These are phyloP conservation scores for Rauvolfia tetraphylla DNA, from an alignment of 257 asterid genomes.

Conservation along the genomic window DNA sequence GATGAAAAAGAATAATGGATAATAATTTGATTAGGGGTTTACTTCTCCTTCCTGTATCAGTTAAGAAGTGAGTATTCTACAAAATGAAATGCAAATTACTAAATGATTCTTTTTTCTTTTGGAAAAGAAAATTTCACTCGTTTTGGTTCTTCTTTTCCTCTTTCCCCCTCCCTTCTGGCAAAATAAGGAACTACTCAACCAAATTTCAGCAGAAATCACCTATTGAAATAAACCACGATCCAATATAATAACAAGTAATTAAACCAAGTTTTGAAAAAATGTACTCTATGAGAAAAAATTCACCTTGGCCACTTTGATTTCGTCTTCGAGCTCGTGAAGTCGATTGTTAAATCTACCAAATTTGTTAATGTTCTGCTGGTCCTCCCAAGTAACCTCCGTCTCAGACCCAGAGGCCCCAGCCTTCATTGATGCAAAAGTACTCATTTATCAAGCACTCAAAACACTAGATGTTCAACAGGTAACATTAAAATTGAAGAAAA, in stretches of 20 bases:
- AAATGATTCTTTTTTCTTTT: not conserved
- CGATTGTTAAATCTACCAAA: slow-evolving; percentile 86
- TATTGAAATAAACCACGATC: not conserved
- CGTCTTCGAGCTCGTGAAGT: slow-evolving; percentile 87
- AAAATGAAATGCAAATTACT: not conserved
- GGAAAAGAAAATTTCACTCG: not conserved
- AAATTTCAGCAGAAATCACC: not conserved
- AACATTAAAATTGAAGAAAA: not conserved
- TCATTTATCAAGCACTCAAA: not conserved
- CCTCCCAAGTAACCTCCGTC: slow-evolving; percentile 88
- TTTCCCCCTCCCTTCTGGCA: not conserved
- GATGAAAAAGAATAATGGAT: not conserved
- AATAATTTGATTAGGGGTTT: not conserved
- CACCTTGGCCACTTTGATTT: slow-evolving; percentile 87
- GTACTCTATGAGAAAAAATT: not conserved
- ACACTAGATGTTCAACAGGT: not conserved
- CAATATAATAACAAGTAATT: not conserved
- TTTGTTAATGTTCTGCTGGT: slow-evolving; percentile 92
- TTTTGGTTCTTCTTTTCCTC: no score
- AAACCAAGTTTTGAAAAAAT: not conserved
- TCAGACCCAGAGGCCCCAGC: slow-evolving; percentile 72
- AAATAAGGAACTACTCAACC: not conserved
- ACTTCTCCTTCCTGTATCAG: not conserved
- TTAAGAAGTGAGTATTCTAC: not conserved
- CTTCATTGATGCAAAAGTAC: slow-evolving; percentile 22